Evolutionary conservation across 163 green algal species (phyloP), one percentile per base, ranked within the genome.

Genomic region (Chlamydomonas reinhardtii): DNA sequence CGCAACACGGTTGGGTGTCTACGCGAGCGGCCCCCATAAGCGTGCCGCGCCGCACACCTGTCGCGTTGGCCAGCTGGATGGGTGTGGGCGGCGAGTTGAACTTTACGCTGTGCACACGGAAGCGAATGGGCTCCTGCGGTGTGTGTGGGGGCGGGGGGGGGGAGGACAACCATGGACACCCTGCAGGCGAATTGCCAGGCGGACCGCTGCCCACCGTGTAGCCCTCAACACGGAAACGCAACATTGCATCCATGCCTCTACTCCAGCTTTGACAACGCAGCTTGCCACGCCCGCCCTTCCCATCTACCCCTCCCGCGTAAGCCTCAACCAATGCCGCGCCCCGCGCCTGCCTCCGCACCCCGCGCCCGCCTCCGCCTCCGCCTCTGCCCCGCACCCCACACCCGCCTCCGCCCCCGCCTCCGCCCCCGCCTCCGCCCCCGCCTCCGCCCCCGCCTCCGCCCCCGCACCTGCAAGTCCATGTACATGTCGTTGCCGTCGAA

Each of bases 401-500:
- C 6, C 19, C 56, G 19, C 56, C 3, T 70, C 64, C 6, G 25
- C 35, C 25, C 27, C 74, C 90, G 89, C 65, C 97, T 88, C 16
- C 95, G 83, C 56, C 56, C 8, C 8, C 17, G 25, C 6, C 56
- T 15, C 56, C 59, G 0, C 59, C 59, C 59, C 59, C 11, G 24
- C 6, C 9, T 16, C 14, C 1, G 24, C 20, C 19, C 98, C 73
- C 17, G 90, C 24, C 76, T 96, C 90, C 16, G 48, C 17, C 59
- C 76, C 17, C 90, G 24, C 76, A 96, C 90, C 16, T 95, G 91
- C 19, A 96, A 37, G 70, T 98, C 95, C 84, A 98, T 96, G 85
- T 92, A 97, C 89, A 97, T 94, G 39, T 97, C 83, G 35, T 95
- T 96, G 69, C 83, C 92, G 6, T 96, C 91, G 71, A 94, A 97